A percentile compares a stretch with the other conserved stretches of the same genome.
These are phyloP conservation scores for Alisma plantagoaquatica DNA, from an alignment of 106 monocot genomes.

Conservation along the genomic window DNA sequence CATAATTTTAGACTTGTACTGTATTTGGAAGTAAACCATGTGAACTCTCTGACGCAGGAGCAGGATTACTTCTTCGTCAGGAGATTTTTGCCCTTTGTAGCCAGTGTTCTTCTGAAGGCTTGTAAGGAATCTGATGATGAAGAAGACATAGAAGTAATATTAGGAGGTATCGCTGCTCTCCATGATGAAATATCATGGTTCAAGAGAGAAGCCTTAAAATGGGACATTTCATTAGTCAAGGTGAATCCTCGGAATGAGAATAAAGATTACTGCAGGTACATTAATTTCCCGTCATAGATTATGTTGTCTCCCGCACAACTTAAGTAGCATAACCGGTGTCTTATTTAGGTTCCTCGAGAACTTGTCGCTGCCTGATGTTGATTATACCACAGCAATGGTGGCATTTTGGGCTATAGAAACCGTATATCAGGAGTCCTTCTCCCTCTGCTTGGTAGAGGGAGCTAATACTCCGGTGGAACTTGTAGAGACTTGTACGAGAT, in stretches of 20 bases:
- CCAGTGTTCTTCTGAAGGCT: conserved; percentile 75
- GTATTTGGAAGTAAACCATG: too few species aligned
- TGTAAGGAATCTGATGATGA: conserved; percentile 41
- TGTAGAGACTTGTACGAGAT: conserved; percentile 61
- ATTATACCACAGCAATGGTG: conserved; percentile 45
- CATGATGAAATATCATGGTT: conserved; percentile 86
- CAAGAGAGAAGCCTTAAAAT: conserved; percentile 72
- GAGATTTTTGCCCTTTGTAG: conserved; percentile 70
- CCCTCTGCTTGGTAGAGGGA: conserved; percentile 45
- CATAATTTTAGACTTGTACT: too few species aligned
- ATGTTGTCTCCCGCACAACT: too few species aligned
- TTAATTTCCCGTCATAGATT: too few species aligned
- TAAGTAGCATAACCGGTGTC: too few species aligned
- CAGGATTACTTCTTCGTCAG: conserved; percentile 93
- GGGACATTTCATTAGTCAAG: conserved; percentile 42
- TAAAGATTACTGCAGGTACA: conserved; percentile 69
- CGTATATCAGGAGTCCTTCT: conserved; percentile 81
- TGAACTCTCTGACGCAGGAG: conserved; percentile 33
- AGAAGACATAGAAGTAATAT: conserved; percentile 61
- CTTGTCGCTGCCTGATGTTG: conserved; percentile 34
- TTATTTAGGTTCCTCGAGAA: conserved; percentile 67
- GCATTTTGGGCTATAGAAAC: conserved; percentile 85
- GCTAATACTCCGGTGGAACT: conserved; percentile 62
- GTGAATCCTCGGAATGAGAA: conserved; percentile 54
- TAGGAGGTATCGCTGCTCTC: conserved; percentile 56